A percentile compares a stretch with the other conserved stretches of the same genome.
Conservation (phyloP, 495 filamentous ascomycete species). For the Penicillium flavigenum region DNA sequence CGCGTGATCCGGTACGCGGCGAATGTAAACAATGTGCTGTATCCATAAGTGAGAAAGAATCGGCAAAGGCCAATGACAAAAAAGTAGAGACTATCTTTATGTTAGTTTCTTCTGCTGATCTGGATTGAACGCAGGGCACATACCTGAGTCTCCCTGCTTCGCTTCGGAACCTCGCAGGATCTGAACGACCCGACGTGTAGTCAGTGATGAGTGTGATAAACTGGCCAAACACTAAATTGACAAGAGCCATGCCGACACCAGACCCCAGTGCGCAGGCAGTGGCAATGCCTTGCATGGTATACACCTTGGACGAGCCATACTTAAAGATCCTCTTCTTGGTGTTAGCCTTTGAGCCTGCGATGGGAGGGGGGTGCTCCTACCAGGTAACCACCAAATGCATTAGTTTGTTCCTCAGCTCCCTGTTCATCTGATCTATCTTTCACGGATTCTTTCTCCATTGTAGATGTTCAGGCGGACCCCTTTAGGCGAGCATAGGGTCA, state of each 20-base stretch:
- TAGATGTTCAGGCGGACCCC: background rate
- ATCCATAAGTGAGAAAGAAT: constrained; percentile 30
- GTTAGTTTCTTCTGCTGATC: background rate
- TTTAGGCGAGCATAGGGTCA: background rate
- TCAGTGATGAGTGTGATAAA: constrained; percentile 11
- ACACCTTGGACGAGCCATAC: constrained; percentile 11
- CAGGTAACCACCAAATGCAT: background rate
- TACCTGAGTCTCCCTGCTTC: constrained; percentile 9
- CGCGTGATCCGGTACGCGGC: constrained; percentile 62
- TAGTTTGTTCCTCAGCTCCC: no score
- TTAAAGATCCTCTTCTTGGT: constrained; percentile 9
- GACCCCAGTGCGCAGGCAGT: constrained; percentile 13
- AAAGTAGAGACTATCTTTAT: constrained; percentile 12
- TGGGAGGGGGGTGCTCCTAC: background rate
- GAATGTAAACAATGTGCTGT: constrained; percentile 28
- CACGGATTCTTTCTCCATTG: background rate
- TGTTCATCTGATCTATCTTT: background rate
- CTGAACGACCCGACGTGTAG: background rate
- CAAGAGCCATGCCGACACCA: constrained; percentile 12
- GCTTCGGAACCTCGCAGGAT: constrained; percentile 4
- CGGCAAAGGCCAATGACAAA: constrained; percentile 30
- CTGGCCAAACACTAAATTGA: constrained; percentile 14
- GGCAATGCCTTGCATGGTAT: constrained; percentile 5
- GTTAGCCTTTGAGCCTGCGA: background rate
- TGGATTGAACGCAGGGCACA: background rate